Conservation (phyloP, 768 basidiomycete genomes). For the Serendipita sp. region DNA sequence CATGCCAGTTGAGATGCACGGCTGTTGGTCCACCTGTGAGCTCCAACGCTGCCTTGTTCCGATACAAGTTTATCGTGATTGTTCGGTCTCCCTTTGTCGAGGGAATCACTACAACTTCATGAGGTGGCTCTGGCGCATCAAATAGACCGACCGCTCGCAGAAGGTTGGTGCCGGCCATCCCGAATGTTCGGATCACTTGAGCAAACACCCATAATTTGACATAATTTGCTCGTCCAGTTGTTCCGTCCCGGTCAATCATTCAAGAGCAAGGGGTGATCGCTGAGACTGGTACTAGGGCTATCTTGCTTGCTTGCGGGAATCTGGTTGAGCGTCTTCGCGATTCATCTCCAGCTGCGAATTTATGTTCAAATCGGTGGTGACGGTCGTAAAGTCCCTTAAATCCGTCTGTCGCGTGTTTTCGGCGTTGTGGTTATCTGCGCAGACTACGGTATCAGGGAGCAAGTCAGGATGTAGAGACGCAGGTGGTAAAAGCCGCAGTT, state of each 20-base stretch:
- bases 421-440: no score
- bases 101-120: neutral
- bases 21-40: neutral
- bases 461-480: no score
- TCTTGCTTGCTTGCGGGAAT: no score
- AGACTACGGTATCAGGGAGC: no score
- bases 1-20: constrained; percentile 1
- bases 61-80: neutral
- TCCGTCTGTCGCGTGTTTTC: no score
- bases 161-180: neutral
- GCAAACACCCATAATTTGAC: neutral
- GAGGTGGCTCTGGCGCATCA: neutral
- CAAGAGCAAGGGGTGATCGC: neutral
- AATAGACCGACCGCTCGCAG: neutral
- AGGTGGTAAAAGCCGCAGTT: no score
- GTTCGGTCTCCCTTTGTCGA: neutral
- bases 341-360: no score
- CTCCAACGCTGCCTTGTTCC: neutral
- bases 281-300: no score
- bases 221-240: neutral
- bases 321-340: no score
- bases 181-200: neutral
- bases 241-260: neutral
- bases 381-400: no score
- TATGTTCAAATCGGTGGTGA: no score